Percentiles rank a stretch among this genome's conserved stretches.
Conservation (phyloP, 2,329 filamentous ascomycete species). For the Colletotrichum chrysophilum region DNA sequence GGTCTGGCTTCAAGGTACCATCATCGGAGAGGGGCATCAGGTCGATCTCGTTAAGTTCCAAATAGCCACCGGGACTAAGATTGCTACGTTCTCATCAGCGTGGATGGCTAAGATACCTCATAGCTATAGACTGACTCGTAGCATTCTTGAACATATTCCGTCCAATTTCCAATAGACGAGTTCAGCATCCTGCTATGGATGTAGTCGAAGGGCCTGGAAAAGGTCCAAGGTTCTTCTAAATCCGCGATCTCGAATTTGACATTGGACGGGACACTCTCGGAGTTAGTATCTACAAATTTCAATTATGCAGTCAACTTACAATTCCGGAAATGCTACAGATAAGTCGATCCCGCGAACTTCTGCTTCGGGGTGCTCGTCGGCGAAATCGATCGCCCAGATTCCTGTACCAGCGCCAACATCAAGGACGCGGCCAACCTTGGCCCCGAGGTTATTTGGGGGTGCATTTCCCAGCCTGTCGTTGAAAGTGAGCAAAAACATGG, state of each 20-base stretch:
- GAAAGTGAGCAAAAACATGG: constrained; percentile 35
- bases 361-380: constrained; percentile 5
- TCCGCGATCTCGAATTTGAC: constrained; percentile 46
- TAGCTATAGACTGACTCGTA: constrained; percentile 28
- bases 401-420: constrained; percentile 55
- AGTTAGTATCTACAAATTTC: neutral
- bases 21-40: constrained; percentile 27
- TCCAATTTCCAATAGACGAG: neutral
- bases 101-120: too few relatives aligned
- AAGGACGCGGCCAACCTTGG: constrained; percentile 33
- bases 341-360: constrained; percentile 43
- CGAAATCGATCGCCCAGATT: constrained; percentile 51
- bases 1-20: constrained; percentile 23
- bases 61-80: constrained; percentile 44
- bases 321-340: constrained; percentile 41
- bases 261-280: constrained; percentile 42
- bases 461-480: constrained; percentile 31
- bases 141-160: constrained; percentile 25
- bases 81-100: neutral
- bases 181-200: constrained; percentile 1
- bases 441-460: constrained; percentile 26
- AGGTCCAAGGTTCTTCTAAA: constrained; percentile 37
- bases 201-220: constrained; percentile 15
- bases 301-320: constrained; percentile 21
- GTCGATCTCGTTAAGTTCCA: constrained; percentile 47